These are phyloP conservation scores for Solanum bulbocastanum DNA, from an alignment of 257 asterid genomes.

Conservation along the genomic window DNA sequence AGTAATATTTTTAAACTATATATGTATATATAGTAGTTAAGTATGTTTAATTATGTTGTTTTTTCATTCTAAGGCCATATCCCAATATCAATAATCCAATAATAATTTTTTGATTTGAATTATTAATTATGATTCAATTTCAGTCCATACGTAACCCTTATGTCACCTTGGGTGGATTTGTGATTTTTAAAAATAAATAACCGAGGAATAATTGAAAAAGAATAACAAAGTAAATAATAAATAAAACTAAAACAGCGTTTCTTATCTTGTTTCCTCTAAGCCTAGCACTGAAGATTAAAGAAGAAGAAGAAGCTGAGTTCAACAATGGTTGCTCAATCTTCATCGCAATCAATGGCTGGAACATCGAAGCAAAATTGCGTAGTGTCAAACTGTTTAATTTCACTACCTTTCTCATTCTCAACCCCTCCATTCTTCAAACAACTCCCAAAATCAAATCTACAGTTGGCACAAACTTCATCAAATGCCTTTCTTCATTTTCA, in stretches of 20 bases:
- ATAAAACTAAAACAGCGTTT: not conserved
- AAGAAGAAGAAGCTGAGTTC: not conserved
- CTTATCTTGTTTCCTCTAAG: slow-evolving; percentile 15
- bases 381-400: slow-evolving; percentile 15
- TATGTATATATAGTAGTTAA: no score
- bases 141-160: not conserved
- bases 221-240: not conserved
- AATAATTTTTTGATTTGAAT: not conserved
- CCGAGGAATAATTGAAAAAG: not conserved
- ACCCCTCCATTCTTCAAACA: slow-evolving; percentile 33
- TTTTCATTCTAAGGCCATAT: no score
- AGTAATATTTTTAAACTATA: not conserved
- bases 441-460: slow-evolving; percentile 24
- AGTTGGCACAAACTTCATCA: slow-evolving; percentile 22
- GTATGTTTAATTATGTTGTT: not conserved
- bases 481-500: slow-evolving; percentile 33
- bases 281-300: not conserved
- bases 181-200: not conserved
- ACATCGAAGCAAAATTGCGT: not conserved
- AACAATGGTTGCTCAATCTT: slow-evolving; percentile 5
- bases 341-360: slow-evolving; percentile 7
- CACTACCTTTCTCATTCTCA: slow-evolving; percentile 35
- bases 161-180: not conserved
- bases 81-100: not conserved
- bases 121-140: not conserved